Evolutionary conservation across 768 basidiomycete genomes (phyloP).

Genomic region (Collybia nuda): DNA sequence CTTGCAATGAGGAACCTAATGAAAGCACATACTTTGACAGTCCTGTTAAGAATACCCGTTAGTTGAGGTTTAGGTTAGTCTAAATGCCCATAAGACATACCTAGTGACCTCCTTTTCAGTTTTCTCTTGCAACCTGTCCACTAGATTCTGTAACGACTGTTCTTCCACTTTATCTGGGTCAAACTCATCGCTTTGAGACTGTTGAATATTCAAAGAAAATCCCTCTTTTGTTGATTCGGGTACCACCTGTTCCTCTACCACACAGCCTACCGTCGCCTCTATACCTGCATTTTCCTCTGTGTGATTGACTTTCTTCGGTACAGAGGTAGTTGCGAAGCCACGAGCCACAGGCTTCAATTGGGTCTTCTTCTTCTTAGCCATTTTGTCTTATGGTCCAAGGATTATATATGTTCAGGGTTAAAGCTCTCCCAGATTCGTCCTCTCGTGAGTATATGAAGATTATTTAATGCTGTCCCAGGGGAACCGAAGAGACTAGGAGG

Average conservation of each 20-base stretch:
- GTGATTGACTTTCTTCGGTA: slow-evolving; percentile 68
- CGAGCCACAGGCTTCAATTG: slow-evolving; percentile 73
- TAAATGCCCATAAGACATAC: slow-evolving; percentile 34
- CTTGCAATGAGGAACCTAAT: not conserved
- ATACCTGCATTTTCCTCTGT: slow-evolving; percentile 19
- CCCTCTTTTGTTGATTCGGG: not conserved
- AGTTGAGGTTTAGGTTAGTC: not conserved
- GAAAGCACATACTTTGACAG: slow-evolving; percentile 30
- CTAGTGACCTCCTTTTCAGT: slow-evolving; percentile 82
- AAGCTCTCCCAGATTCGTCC: no score
- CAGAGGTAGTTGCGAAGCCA: slow-evolving; percentile 80
- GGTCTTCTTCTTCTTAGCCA: slow-evolving; percentile 87
- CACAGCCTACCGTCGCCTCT: slow-evolving; percentile 13
- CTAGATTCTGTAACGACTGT: slow-evolving; percentile 62
- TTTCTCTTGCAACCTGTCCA: slow-evolving; percentile 85
- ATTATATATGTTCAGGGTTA: not conserved
- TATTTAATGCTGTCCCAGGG: no score
- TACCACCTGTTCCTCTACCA: slow-evolving; percentile 6
- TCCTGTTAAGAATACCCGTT: slow-evolving; percentile 18
- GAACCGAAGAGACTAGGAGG: no score
- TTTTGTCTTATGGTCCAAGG: slow-evolving; percentile 32
- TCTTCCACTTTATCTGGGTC: slow-evolving; percentile 46
- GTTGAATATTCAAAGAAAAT: slow-evolving; percentile 4
- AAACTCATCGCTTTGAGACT: slow-evolving; percentile 23
- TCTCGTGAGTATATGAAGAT: no score